phyloP scores from a whole-genome alignment of 2,329 filamentous ascomycete genomes.

The Beauveria sp. region DNA sequence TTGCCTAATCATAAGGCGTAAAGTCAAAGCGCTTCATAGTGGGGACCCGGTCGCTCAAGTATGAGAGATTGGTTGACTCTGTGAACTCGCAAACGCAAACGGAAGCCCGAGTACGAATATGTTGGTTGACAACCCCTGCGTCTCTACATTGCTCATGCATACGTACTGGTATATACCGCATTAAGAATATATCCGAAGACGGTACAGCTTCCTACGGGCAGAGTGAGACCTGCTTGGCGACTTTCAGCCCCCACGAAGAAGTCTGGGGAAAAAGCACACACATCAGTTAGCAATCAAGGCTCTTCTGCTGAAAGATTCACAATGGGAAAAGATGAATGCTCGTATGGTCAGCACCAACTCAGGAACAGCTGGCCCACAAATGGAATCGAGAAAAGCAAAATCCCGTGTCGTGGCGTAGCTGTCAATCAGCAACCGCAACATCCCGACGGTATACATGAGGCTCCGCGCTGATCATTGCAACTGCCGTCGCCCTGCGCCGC shows the following conservation, averaged over 20 bases:
- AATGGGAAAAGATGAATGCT: too few relatives aligned
- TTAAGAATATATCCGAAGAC: too few relatives aligned
- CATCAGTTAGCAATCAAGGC: neutral
- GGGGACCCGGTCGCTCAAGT: too few relatives aligned
- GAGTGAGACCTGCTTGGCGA: neutral
- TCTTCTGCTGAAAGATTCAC: too few relatives aligned
- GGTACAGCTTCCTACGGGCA: neutral
- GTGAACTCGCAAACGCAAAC: too few relatives aligned
- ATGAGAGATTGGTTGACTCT: too few relatives aligned
- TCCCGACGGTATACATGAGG: neutral
- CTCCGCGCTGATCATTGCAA: neutral
- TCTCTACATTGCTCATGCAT: too few relatives aligned
- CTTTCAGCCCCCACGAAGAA: neutral
- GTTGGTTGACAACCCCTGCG: too few relatives aligned
- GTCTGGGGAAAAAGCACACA: neutral
- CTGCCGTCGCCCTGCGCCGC: neutral
- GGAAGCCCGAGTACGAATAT: too few relatives aligned
- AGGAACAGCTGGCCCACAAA: neutral
- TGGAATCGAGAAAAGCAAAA: neutral
- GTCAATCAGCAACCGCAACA: neutral
- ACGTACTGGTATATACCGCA: too few relatives aligned
- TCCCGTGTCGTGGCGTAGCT: neutral
- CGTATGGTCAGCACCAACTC: too few relatives aligned
- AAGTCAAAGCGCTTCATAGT: neutral
- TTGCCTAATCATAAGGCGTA: neutral